Base-by-base conservation (phyloP, 148 eudicot genomes). In the Rhododendron williamsianum region DNA sequence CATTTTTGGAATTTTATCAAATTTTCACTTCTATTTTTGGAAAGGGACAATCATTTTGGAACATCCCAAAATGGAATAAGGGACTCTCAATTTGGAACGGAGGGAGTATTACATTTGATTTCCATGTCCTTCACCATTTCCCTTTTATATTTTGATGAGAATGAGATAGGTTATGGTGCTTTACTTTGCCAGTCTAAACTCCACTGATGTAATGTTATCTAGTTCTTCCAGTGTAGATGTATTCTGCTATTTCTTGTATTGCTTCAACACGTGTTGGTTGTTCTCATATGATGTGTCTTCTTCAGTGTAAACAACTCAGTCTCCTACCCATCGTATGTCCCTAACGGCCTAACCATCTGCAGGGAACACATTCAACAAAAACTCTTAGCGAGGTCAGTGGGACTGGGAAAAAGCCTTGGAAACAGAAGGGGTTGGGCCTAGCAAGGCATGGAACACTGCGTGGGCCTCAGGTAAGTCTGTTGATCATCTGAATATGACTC, bases 291-390 rank as follows among this genome's bases (percentile, higher is more conserved):
- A 30, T 27, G 7, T 33, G 76, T 71, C 19, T 11, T 27, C 0
- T 27, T 71, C 76, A 71, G 6, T 71, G 21, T 30, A 30, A 69
- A 71, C 6, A 2, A 71, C 38, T 71, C 36, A 69, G 76, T 30
- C 41, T 71, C 76, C 38, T 30, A 33, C 76, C 76, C 76, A 12
- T 71, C 19, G 2, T 13, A 2, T 65, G 72, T n/a, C 9, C 30
- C 72, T 25, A 30, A 30, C 30, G 30, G 30, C 30, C 30, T 30
- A n/a, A 71, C 76, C 41, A 43, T 73, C 77, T 19, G 45, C 90
- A 96, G 99, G 99, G 99, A 72, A 96, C 99, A 54, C 98, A 95
- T 93, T 96, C 99, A 65, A 96, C 99, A 25, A 96, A 96, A 92
- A 95, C 98, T 84, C 90, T 95, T 82, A 95, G 99, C 86, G 99